These are phyloP conservation scores for Vaccinium corymbosum DNA, from an alignment of 148 eudicot genomes.

Conservation along the genomic window DNA sequence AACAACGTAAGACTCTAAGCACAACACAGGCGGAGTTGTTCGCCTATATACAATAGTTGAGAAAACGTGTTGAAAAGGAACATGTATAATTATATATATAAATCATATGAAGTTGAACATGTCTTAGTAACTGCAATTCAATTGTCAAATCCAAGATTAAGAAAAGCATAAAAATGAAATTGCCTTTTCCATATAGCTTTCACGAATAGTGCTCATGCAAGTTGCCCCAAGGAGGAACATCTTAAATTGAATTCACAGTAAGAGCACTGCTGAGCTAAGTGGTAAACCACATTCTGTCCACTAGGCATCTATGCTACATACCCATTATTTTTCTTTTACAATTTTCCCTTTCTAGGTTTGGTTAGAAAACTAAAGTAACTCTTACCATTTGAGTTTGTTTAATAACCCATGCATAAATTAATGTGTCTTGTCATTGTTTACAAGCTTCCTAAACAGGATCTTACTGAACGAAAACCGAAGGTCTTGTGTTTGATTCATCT, in stretches of 20 bases:
- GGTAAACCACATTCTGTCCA: neutral
- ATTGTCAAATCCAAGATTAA: neutral
- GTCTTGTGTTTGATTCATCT: neutral
- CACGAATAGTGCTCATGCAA: neutral
- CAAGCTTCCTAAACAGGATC: neutral
- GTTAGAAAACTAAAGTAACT: neutral
- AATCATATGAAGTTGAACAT: neutral
- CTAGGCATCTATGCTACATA: neutral
- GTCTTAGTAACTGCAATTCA: neutral
- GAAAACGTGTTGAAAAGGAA: neutral
- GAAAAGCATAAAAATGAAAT: neutral
- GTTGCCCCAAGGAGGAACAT: neutral
- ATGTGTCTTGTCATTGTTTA: neutral
- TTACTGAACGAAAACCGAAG: neutral
- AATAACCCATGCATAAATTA: too few relatives aligned
- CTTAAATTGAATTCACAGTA: neutral
- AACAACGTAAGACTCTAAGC: too few relatives aligned
- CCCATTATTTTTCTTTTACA: neutral
- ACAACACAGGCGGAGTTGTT: too few relatives aligned
- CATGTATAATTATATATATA: neutral
- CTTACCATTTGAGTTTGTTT: too few relatives aligned
- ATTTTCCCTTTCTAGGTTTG: neutral
- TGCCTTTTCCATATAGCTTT: neutral
- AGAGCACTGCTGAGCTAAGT: neutral
- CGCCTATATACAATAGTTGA: neutral